A percentile compares a stretch with the other conserved stretches of the same genome.
Conservation (phyloP, 495 filamentous ascomycete genomes). For the Penicillium simplicissimum region DNA sequence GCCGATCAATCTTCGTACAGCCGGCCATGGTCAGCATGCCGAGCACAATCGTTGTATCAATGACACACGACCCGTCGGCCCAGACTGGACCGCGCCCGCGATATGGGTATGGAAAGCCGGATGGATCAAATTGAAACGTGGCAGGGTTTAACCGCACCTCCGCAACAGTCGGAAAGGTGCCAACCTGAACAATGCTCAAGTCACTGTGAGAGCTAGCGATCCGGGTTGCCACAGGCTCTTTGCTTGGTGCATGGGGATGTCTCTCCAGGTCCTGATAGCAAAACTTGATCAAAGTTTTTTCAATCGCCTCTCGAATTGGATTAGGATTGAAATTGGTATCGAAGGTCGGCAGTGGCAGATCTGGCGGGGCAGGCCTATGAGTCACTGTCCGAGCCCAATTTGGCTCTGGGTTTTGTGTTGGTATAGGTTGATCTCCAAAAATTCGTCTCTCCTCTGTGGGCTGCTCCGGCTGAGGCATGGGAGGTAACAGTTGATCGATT, state of each 20-base stretch:
- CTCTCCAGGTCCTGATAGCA: conserved; percentile 36
- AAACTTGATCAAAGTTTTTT: conserved; percentile 30
- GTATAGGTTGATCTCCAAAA: not conserved
- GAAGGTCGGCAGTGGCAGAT: no score
- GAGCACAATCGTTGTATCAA: conserved; percentile 38
- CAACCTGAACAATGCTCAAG: conserved; percentile 21
- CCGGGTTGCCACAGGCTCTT: conserved; percentile 8
- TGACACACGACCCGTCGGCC: conserved; percentile 21
- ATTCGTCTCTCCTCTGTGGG: not conserved
- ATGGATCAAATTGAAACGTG: conserved; percentile 15
- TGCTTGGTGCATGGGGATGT: conserved; percentile 23
- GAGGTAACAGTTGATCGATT: not conserved
- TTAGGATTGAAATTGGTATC: not conserved
- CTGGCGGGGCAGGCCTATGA: no score
- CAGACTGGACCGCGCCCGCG: conserved; percentile 37
- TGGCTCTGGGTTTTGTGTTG: not conserved
- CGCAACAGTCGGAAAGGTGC: conserved; percentile 14
- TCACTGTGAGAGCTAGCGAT: conserved; percentile 19
- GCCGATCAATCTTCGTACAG: conserved; percentile 39
- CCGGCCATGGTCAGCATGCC: conserved; percentile 41
- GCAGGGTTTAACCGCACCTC: conserved; percentile 20
- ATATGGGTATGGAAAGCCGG: conserved; percentile 24
- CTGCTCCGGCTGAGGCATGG: not conserved
- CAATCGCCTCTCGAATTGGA: conserved; percentile 25
- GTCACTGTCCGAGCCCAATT: no score